Percentiles rank a stretch among this genome's conserved stretches.
These are phyloP conservation scores for Leptodermis oblonga DNA, from an alignment of 257 asterid species.

Conservation along the genomic window DNA sequence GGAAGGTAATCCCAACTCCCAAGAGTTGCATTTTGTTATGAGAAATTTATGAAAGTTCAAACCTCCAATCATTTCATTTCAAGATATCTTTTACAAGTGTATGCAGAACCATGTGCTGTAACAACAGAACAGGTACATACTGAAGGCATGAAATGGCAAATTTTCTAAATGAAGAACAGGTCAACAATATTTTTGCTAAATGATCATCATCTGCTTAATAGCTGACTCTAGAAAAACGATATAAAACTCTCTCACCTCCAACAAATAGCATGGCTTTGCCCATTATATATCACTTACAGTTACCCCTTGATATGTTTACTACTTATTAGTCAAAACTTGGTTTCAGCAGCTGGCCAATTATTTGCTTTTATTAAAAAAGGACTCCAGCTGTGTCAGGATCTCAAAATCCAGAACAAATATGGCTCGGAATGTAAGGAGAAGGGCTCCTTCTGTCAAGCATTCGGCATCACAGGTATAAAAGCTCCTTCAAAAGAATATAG, in stretches of 20 bases:
- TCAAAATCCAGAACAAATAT: too few species aligned
- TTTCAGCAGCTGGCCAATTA: not conserved
- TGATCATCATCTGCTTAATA: not conserved
- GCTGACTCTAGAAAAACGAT: not conserved
- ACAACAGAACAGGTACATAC: not conserved
- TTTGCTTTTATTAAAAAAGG: too few species aligned
- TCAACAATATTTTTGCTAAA: not conserved
- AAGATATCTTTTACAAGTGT: not conserved
- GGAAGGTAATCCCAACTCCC: not conserved
- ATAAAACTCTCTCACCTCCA: not conserved
- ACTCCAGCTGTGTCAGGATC: too few species aligned
- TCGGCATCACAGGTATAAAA: too few species aligned
- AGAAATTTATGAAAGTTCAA: constrained; percentile 4
- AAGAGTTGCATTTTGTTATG: not conserved
- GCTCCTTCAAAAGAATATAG: too few species aligned
- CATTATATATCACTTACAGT: not conserved
- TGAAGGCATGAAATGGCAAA: not conserved
- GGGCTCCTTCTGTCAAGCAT: too few species aligned
- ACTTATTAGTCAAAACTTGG: not conserved
- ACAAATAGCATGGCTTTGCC: not conserved
- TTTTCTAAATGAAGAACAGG: not conserved
- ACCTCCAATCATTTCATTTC: not conserved
- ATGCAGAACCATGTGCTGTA: not conserved
- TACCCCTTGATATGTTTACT: not conserved
- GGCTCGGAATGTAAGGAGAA: too few species aligned